A percentile compares a stretch with the other conserved stretches of the same genome.
phyloP scores from a whole-genome alignment of 2,329 filamentous ascomycete genomes.

The Arthrobotrys conoides region DNA sequence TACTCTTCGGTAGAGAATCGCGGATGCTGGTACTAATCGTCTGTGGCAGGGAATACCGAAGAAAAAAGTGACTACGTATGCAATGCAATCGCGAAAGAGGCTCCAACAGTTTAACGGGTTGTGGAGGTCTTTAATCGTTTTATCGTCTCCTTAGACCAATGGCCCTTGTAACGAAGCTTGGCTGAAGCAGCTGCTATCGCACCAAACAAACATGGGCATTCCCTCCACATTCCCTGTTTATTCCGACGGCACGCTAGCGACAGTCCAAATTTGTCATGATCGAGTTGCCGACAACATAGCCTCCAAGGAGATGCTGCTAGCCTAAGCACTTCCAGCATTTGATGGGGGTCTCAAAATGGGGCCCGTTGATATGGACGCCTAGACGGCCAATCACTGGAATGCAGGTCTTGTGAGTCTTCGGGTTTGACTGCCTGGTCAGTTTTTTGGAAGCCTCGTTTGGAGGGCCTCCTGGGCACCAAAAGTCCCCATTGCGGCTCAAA shows the following conservation, averaged over 20 bases:
- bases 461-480: slow-evolving; percentile 10
- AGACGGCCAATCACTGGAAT: slow-evolving; percentile 22
- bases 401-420: slow-evolving; percentile 37
- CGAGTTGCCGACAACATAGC: slow-evolving; percentile 6
- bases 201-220: slow-evolving; percentile 40
- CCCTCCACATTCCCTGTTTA: slow-evolving; percentile 45
- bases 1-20: neutral
- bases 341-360: slow-evolving; percentile 8
- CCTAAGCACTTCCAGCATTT: slow-evolving; percentile 5
- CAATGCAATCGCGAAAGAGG: slow-evolving; percentile 25
- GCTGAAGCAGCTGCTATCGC: slow-evolving; percentile 49
- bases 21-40: slow-evolving; percentile 13
- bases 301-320: slow-evolving; percentile 6
- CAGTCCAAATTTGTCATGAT: slow-evolving; percentile 50
- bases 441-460: slow-evolving; percentile 45
- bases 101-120: neutral
- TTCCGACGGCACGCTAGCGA: slow-evolving; percentile 19
- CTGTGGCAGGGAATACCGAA: slow-evolving; percentile 3
- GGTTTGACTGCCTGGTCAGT: slow-evolving; percentile 43
- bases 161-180: slow-evolving; percentile 30
- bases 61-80: neutral
- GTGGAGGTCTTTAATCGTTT: slow-evolving; percentile 51
- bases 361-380: slow-evolving; percentile 19
- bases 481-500: slow-evolving; percentile 41
- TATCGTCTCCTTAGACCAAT: slow-evolving; percentile 1